Conservation (phyloP, 768 basidiomycete genomes). For the Chlorophyllum brunneum region DNA sequence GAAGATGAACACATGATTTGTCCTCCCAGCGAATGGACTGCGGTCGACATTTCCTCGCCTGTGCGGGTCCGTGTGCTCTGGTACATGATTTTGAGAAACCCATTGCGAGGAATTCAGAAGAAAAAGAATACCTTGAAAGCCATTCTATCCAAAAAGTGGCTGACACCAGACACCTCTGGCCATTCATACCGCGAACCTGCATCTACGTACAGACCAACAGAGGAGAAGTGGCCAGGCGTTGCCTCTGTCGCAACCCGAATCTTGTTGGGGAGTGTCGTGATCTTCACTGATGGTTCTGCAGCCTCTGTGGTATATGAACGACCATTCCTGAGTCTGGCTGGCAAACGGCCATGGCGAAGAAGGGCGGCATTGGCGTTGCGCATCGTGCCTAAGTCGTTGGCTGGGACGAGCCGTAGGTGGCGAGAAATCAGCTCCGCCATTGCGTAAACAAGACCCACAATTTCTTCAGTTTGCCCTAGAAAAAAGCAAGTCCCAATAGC, state of each 20-base stretch:
- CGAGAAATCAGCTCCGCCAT: not conserved
- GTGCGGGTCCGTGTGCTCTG: constrained; percentile 75
- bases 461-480: too few relatives aligned
- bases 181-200: constrained; percentile 91
- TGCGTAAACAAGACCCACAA: too few relatives aligned
- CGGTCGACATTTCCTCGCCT: constrained; percentile 72
- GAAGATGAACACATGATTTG: constrained; percentile 91
- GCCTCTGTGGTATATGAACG: constrained; percentile 20
- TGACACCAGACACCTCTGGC: constrained; percentile 66
- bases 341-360: constrained; percentile 26
- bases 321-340: constrained; percentile 6
- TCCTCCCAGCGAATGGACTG: constrained; percentile 82
- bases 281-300: constrained; percentile 37
- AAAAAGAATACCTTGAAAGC: constrained; percentile 79
- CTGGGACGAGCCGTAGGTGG: constrained; percentile 2
- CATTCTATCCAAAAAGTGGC: constrained; percentile 92
- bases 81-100: constrained; percentile 6
- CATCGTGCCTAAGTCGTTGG: constrained; percentile 26
- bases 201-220: constrained; percentile 90
- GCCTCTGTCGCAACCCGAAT: constrained; percentile 88
- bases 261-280: constrained; percentile 89
- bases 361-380: constrained; percentile 34
- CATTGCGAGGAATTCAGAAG: constrained; percentile 9
- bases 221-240: constrained; percentile 91
- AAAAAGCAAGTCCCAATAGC: constrained; percentile 13